Evolutionary conservation across 1,284 basidiomycete genomes (phyloP).

Genomic region (Marasmius tenuissimus): DNA sequence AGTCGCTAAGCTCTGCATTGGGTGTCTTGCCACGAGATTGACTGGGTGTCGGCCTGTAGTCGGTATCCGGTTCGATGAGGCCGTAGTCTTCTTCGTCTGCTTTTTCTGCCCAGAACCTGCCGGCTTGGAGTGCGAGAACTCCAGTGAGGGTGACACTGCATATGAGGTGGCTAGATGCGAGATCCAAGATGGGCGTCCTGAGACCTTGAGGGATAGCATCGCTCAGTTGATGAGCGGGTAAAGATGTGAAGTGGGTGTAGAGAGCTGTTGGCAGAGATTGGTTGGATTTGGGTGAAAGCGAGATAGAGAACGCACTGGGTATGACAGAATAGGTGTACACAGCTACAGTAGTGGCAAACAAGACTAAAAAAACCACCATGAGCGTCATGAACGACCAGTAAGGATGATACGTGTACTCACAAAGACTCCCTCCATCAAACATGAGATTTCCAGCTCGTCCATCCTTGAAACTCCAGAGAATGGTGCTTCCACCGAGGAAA

Average conservation of each 20-base stretch:
- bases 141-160: conserved; percentile 83
- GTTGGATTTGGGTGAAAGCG: conserved; percentile 9
- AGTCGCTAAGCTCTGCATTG: conserved; percentile 22
- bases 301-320: conserved; percentile 56
- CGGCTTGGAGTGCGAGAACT: conserved; percentile 75
- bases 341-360: conserved; percentile 65
- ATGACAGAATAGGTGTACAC: conserved; percentile 74
- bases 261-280: conserved; percentile 40
- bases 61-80: conserved; percentile 3
- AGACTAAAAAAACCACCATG: conserved; percentile 42
- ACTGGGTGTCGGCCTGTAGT: conserved; percentile 6
- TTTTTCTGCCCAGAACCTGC: conserved; percentile 77
- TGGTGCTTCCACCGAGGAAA: conserved; percentile 57
- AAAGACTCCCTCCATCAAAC: conserved; percentile 85
- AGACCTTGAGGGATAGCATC: conserved; percentile 57
- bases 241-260: conserved; percentile 51
- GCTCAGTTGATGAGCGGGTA: conserved; percentile 46
- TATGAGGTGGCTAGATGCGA: conserved; percentile 78
- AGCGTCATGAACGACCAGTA: conserved; percentile 5
- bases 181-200: conserved; percentile 62
- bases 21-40: conserved; percentile 36
- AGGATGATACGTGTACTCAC: conserved; percentile 41
- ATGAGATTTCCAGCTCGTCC: conserved; percentile 78
- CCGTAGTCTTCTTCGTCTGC: conserved; percentile 48
- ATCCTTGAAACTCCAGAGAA: conserved; percentile 75